Evolutionary conservation across 768 basidiomycete species (phyloP).

Genomic region (Kwoniella sp.): DNA sequence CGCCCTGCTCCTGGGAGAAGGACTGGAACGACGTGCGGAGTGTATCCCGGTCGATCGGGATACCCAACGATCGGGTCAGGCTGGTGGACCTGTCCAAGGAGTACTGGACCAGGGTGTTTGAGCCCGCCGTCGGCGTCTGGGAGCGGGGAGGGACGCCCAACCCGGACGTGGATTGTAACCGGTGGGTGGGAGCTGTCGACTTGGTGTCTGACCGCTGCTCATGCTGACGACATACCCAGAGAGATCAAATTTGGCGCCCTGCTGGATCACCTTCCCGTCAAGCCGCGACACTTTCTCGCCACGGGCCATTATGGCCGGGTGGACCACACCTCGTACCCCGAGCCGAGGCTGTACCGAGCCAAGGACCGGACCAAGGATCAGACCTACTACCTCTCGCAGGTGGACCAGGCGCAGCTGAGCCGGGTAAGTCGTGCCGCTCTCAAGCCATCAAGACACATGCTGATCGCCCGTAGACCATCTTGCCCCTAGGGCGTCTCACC

Average conservation of each 20-base stretch:
- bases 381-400: conserved; percentile 80
- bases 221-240: conserved; percentile 51
- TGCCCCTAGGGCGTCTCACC: conserved; percentile 65
- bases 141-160: conserved; percentile 77
- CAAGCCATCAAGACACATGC: no score
- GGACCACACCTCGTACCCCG: conserved; percentile 52
- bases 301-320: conserved; percentile 89
- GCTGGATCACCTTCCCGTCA: conserved; percentile 58
- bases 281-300: conserved; percentile 62
- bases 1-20: conserved; percentile 84
- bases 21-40: conserved; percentile 87
- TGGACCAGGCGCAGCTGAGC: conserved; percentile 62
- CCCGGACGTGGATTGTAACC: conserved; percentile 90
- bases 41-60: conserved; percentile 65
- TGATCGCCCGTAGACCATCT: conserved; percentile 63
- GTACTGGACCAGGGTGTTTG: conserved; percentile 89
- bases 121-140: conserved; percentile 76
- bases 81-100: conserved; percentile 74
- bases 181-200: conserved; percentile 53
- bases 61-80: conserved; percentile 11
- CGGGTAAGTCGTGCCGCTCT: no score
- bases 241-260: conserved; percentile 89
- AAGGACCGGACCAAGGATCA: conserved; percentile 75
- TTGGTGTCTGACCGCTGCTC: neutral
- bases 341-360: conserved; percentile 53